phyloP scores from a whole-genome alignment of 306 rosid species.

The Prunus salicina region DNA sequence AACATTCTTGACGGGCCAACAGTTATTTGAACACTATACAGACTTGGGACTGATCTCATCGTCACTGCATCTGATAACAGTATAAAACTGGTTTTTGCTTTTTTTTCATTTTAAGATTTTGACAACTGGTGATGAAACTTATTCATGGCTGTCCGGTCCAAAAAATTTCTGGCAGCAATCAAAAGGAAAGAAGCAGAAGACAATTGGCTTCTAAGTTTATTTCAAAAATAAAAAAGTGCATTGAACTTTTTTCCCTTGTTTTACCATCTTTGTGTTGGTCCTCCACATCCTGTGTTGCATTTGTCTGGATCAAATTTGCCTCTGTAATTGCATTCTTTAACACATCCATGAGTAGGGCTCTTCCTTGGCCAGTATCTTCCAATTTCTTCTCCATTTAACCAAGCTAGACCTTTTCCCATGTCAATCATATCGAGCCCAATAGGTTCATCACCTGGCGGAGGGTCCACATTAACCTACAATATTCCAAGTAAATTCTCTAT shows the following conservation, averaged over 20 bases:
- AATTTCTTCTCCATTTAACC: constrained; percentile 97
- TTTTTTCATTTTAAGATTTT: neutral
- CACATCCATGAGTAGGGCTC: constrained; percentile 61
- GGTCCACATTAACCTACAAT: constrained; percentile 67
- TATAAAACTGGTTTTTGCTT: neutral
- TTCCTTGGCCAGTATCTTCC: constrained; percentile 93
- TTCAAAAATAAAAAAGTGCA: neutral
- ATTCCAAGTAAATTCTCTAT: neutral
- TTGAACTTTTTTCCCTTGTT: neutral
- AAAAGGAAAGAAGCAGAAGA: neutral
- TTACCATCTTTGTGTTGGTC: constrained; percentile 92
- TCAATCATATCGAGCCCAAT: constrained; percentile 86
- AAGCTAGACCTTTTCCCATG: constrained; percentile 97
- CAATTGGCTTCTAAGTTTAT: neutral
- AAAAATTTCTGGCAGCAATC: neutral
- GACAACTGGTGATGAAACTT: neutral
- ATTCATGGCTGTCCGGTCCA: neutral
- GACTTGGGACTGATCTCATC: constrained; percentile 1
- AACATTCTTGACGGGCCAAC: neutral
- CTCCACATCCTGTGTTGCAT: constrained; percentile 88
- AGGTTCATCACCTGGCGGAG: constrained; percentile 77
- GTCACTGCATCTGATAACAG: neutral
- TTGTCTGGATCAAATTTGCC: constrained; percentile 80
- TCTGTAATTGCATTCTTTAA: constrained; percentile 78
- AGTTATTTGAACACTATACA: neutral